phyloP scores from a whole-genome alignment of 2,329 filamentous ascomycete genomes.

The Eutypella sp. region DNA sequence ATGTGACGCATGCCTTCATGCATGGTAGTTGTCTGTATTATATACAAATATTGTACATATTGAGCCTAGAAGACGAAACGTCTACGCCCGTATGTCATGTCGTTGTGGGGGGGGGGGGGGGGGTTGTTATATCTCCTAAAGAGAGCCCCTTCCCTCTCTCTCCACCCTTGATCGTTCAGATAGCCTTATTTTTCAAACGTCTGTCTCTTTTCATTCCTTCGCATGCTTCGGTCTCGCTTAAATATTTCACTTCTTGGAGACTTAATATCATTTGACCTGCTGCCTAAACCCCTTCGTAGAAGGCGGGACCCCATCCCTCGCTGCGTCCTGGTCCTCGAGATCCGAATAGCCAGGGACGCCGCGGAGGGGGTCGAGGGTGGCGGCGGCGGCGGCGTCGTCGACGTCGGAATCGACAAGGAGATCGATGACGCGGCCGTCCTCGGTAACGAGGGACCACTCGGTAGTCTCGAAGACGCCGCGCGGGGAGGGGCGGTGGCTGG shows the following conservation, averaged over 20 bases:
- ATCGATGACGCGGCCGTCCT: constrained; percentile 58
- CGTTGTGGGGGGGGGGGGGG: too few species aligned
- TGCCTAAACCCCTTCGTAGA: constrained; percentile 49
- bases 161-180: too few species aligned
- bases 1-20: too few species aligned
- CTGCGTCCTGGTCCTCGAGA: constrained; percentile 28
- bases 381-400: constrained; percentile 58
- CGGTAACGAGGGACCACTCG: constrained; percentile 79
- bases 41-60: constrained; percentile 1
- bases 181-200: too few species aligned
- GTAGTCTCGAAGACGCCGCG: constrained; percentile 74
- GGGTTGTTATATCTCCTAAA: too few species aligned
- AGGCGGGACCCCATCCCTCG: neutral
- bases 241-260: too few species aligned
- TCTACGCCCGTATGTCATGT: too few species aligned
- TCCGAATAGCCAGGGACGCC: constrained; percentile 39
- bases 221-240: too few species aligned
- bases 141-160: too few species aligned
- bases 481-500: constrained; percentile 60
- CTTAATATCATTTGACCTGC: constrained; percentile 30
- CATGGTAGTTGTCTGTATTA: neutral
- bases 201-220: too few species aligned
- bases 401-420: constrained; percentile 69
- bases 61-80: too few species aligned
- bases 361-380: constrained; percentile 58